phyloP scores from a whole-genome alignment of 2,329 filamentous ascomycete species.

The Scytalidium lignicola region DNA sequence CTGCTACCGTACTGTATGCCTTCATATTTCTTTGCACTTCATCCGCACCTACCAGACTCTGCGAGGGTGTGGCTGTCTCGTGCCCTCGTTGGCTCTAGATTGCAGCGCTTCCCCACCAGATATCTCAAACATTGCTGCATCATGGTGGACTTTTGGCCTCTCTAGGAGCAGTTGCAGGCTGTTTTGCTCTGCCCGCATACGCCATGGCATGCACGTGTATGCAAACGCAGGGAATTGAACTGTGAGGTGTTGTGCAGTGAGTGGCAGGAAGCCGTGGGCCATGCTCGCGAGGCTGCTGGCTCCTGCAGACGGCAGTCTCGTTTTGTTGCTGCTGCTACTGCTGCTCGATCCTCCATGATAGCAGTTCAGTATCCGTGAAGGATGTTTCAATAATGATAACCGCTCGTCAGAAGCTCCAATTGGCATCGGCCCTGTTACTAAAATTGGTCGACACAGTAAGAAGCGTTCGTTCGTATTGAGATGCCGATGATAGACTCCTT shows the following conservation, averaged over 20 bases:
- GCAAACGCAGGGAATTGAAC: not conserved
- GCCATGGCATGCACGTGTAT: not conserved
- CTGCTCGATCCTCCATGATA: too few species aligned
- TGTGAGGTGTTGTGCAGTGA: not conserved
- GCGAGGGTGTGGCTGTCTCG: not conserved
- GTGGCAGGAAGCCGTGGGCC: not conserved
- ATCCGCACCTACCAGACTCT: not conserved
- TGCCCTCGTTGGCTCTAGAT: not conserved
- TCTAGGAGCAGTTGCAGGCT: not conserved
- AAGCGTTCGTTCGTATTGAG: too few species aligned
- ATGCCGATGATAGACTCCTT: too few species aligned
- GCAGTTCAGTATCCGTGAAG: too few species aligned
- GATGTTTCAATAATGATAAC: too few species aligned
- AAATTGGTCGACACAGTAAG: too few species aligned
- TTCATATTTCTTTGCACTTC: not conserved
- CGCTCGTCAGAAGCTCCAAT: too few species aligned
- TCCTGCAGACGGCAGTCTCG: not conserved
- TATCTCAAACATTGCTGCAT: not conserved
- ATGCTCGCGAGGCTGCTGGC: too few species aligned
- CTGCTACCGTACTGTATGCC: not conserved
- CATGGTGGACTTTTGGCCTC: not conserved
- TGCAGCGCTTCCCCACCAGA: not conserved
- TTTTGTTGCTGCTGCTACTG: not conserved
- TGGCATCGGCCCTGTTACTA: too few species aligned
- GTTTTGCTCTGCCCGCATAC: not conserved